Evolutionary conservation across 805 yeast genomes (phyloP).

Genomic region (Suhomyces sp.): DNA sequence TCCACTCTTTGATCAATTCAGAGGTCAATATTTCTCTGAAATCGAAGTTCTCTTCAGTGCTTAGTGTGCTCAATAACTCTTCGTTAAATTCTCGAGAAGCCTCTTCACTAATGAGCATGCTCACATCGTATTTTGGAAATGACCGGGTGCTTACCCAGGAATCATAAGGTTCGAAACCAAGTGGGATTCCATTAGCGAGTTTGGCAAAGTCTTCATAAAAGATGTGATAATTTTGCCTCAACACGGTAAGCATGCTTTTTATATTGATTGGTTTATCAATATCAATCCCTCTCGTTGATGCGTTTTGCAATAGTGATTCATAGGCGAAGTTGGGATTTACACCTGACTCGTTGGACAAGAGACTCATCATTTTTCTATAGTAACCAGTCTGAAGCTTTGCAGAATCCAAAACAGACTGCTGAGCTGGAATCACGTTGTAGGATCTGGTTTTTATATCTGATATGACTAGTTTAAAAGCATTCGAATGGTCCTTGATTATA

Average conservation of each 20-base stretch:
- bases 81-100: background rate
- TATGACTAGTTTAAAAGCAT: conserved; percentile 13
- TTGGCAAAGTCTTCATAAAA: conserved; percentile 42
- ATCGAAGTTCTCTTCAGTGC: conserved; percentile 11
- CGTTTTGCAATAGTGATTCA: conserved; percentile 44
- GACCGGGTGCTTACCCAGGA: conserved; percentile 9
- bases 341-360: conserved; percentile 21
- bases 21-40: conserved; percentile 20
- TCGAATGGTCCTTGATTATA: conserved; percentile 13
- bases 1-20: conserved; percentile 45
- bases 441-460: conserved; percentile 64
- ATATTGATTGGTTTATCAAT: conserved; percentile 49
- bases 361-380: conserved; percentile 50
- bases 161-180: conserved; percentile 45
- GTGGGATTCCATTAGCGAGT: conserved; percentile 44
- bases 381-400: conserved; percentile 61
- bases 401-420: conserved; percentile 45
- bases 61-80: conserved; percentile 4
- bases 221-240: conserved; percentile 33
- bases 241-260: conserved; percentile 35
- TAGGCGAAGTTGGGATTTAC: conserved; percentile 31
- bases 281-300: conserved; percentile 45
- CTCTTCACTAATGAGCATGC: conserved; percentile 6
- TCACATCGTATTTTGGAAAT: conserved; percentile 9
- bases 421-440: conserved; percentile 43